Conservation (phyloP, 1,139 yeast species). For the Suhomyces ambrosiae region DNA sequence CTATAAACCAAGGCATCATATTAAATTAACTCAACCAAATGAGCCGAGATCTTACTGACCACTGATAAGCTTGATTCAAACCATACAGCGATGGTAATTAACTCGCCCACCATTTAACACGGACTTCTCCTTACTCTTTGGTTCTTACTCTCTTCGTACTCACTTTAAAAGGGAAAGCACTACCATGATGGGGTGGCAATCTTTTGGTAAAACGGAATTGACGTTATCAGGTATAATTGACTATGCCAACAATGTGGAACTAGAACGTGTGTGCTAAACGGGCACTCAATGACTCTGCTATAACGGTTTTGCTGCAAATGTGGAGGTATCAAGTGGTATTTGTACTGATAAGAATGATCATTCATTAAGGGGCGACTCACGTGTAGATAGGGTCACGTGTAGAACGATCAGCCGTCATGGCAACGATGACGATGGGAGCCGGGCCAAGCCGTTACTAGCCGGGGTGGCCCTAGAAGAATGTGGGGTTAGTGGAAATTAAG, state of each 20-base stretch:
- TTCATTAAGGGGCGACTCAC: slow-evolving; percentile 8
- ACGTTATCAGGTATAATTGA: no score
- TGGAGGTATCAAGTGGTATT: background rate
- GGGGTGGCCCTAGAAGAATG: background rate
- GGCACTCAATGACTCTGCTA: no score
- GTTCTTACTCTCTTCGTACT: slow-evolving; percentile 10
- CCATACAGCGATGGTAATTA: no score
- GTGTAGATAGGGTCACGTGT: slow-evolving; percentile 8
- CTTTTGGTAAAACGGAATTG: no score
- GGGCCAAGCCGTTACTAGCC: background rate
- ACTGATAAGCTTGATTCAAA: no score
- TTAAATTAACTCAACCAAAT: no score
- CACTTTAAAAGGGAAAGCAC: slow-evolving; percentile 17
- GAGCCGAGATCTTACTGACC: no score
- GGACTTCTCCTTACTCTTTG: no score
- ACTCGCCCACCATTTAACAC: no score
- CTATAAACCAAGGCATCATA: no score
- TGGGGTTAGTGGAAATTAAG: background rate
- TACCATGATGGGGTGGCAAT: slow-evolving; percentile 12
- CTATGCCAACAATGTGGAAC: no score
- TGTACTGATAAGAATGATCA: slow-evolving; percentile 8
- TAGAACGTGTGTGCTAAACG: no score
- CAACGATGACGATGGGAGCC: background rate
- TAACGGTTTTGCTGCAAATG: background rate
- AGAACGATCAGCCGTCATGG: slow-evolving; percentile 3